Evolutionary conservation across 1,139 yeast genomes (phyloP), one percentile per base, ranked within the genome.

Genomic region (Magnusiomyces ingens): DNA sequence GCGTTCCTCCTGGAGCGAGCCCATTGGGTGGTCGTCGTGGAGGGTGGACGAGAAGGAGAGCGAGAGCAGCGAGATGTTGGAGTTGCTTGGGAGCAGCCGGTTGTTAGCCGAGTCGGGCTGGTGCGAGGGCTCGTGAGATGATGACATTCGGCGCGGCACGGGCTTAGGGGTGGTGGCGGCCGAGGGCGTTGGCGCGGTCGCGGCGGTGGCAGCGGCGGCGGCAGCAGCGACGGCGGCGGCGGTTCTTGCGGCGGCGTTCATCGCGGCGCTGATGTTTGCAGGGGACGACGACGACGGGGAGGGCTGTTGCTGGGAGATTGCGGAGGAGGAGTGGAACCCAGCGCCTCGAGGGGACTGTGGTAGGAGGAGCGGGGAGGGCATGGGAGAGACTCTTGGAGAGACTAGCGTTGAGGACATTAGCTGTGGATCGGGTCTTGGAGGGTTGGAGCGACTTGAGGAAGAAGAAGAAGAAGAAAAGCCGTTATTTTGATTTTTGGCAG

Each of bases 21-120:
- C 48, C 38, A 26, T 44, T 15, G 37, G 19, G 13, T 45, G 22
- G n/a, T 45, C 48, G 10, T 19, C 21, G 2, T 35, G 17, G 36
- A 26, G 13, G 5, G 37, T 22, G 15, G 26, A 21, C 3, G 57
- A 52, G 32, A 55, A 55, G 13, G 55, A 52, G 13, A 55, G 51
- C 8, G 57, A 55, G 41, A 55, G 49, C 13, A 55, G 51, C 1
- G 57, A 55, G 22, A 55, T 55, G 18, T 54, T 48, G 5, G 57
- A 55, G 3, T 55, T 55, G 32, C 54, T 50, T 4, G 57, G 57
- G 13, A 55, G 48, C 5, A 55, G 29, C 29, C 37, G n/a, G 45
- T 38, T 38, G 52, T 29, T 37, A n/a, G 41, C 3, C 3, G 37
- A 35, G 37, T 35, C 15, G 11, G n/a, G n/a, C n/a, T n/a, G n/a